Evolutionary conservation across 164 flowering plant genomes (phyloP).

Genomic region (Vitis rotundifolia): DNA sequence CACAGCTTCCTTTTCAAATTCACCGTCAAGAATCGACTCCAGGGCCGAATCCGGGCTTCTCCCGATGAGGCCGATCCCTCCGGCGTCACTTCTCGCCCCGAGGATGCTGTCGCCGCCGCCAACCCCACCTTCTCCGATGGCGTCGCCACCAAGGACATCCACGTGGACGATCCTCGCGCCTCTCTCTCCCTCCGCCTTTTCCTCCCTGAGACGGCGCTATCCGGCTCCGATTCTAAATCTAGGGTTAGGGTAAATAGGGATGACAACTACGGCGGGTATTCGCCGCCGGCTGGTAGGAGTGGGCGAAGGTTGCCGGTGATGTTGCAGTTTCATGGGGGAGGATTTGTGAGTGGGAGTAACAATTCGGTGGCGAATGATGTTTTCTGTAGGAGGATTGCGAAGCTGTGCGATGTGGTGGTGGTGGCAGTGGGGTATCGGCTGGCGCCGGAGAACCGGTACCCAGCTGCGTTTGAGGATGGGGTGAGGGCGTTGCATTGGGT

Average conservation of each 20-base stretch:
- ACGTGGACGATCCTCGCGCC: conserved; percentile 65
- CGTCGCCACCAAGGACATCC: conserved; percentile 83
- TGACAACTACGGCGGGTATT: conserved; percentile 46
- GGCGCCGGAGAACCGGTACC: conserved; percentile 78
- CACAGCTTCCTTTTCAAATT: conserved; percentile 80
- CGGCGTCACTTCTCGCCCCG: conserved; percentile 68
- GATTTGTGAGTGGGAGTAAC: conserved; percentile 75
- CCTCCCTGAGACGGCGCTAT: conserved; percentile 55
- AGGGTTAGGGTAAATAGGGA: not conserved
- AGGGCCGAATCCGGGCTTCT: conserved; percentile 36
- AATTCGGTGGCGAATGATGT: conserved; percentile 71
- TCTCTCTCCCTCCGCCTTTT: conserved; percentile 63
- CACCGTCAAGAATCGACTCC: conserved; percentile 57
- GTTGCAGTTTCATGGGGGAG: conserved; percentile 86
- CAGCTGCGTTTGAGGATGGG: conserved; percentile 87
- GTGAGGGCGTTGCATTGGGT: conserved; percentile 82
- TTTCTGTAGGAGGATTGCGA: conserved; percentile 75
- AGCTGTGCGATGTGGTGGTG: conserved; percentile 77
- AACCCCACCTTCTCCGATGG: conserved; percentile 74
- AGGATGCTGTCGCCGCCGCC: conserved; percentile 53
- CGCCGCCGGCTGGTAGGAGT: conserved; percentile 26
- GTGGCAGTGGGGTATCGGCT: conserved; percentile 82
- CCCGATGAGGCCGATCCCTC: conserved; percentile 31
- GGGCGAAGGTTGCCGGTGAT: conserved; percentile 61
- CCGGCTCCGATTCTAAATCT: conserved; percentile 10